Evolutionary conservation across 2,329 filamentous ascomycete genomes (phyloP).

Genomic region (Fusarium sp.): DNA sequence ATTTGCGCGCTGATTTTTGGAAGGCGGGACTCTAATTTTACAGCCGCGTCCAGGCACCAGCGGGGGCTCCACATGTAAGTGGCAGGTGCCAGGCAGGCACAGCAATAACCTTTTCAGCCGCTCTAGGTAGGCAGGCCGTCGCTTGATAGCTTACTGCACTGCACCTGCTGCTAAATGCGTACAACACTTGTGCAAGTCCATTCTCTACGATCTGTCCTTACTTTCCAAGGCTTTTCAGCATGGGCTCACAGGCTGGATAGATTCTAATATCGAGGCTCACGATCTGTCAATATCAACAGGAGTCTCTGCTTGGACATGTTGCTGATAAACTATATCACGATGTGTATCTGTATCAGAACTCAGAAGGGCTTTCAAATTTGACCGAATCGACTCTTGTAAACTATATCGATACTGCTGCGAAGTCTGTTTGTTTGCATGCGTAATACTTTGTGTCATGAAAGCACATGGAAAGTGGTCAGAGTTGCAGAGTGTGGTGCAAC

Average conservation of each 20-base stretch:
- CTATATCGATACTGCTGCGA: neutral
- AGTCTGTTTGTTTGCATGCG: too few species aligned
- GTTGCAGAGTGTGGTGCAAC: neutral
- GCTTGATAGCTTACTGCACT: neutral
- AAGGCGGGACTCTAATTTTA: slow-evolving; percentile 9
- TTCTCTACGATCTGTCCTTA: neutral
- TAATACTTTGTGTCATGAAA: too few species aligned
- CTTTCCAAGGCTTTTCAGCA: neutral
- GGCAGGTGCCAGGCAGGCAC: slow-evolving; percentile 11
- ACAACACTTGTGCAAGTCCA: neutral
- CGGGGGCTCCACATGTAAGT: slow-evolving; percentile 6
- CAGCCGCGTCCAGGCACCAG: slow-evolving; percentile 40
- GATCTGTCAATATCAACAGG: neutral
- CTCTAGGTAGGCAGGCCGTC: neutral
- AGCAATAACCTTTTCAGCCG: neutral
- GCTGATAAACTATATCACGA: too few species aligned
- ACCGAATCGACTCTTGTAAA: neutral
- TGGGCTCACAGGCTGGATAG: neutral
- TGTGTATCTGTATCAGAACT: too few species aligned
- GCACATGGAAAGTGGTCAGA: too few species aligned
- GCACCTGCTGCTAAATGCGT: neutral
- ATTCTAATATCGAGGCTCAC: too few species aligned
- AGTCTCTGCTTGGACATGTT: neutral
- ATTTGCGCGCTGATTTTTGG: slow-evolving; percentile 31
- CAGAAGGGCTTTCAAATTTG: neutral